Base-by-base conservation (phyloP, 1,284 basidiomycete genomes). In the Wolfiporia cocos region DNA sequence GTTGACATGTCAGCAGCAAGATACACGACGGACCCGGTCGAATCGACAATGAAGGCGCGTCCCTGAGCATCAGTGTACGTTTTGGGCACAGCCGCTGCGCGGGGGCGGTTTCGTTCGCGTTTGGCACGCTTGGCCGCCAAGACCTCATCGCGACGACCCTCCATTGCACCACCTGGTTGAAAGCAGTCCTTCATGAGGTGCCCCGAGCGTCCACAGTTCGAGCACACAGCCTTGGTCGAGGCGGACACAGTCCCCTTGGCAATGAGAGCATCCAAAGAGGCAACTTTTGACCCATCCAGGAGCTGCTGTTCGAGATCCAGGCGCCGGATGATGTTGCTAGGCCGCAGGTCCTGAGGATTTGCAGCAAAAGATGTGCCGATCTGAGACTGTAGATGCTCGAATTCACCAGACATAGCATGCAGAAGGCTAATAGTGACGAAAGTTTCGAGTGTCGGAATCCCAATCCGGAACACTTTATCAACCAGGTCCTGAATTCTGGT, bases 131-230 rank as follows among this genome's bases (percentile, higher is more conserved):
- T 39, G 14, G 14, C 10, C 14, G 34, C 14, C 9, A 38, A 6
- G 19, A 42, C 33, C 18, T 42, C 41, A 14, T 38, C 36, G 4
- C 30, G 30, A 2, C 20, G 19, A 5, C 37, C 33, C 7, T 41
- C 44, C 41, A 46, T 46, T 12, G 30, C 34, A 10, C 42, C 44
- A 14, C 40, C 38, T 2, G 24, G 30, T 9, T 40, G 32, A 15
- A 14, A 50, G 26, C 44, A 52, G 7, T 32, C n/a, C n/a, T n/a
- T n/a, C 46, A 45, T 33, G 43, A 50, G 23, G 45, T 37, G 19
- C 32, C 17, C 17, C 34, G 21, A 18, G 15, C 4, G 9, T 28
- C 14, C 20, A n/a, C n/a, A n/a, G n/a, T 43, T 43, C n/a, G 4
- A 5, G 4, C 3, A n/a, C 9, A 3, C 3, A 7, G 15, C 2